These are phyloP conservation scores for Oxalis stricta DNA, from an alignment of 441 rosid species.

Conservation along the genomic window DNA sequence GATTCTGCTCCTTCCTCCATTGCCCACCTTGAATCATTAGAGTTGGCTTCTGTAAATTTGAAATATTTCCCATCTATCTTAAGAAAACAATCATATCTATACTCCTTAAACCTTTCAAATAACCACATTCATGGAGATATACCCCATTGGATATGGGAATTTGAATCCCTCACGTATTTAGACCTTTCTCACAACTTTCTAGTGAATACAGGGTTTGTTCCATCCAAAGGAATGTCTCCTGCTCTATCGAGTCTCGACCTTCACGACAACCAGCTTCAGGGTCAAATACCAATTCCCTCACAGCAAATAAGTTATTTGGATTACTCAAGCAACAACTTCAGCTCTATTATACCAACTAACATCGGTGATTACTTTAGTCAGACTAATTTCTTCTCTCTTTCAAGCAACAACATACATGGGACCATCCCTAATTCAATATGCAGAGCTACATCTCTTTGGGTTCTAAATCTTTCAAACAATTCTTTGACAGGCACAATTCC, in stretches of 20 bases:
- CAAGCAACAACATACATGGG: too few species aligned
- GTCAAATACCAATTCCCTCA: constrained; percentile 9
- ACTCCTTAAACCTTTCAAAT: constrained; percentile 18
- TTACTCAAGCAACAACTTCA: too few species aligned
- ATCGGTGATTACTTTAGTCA: too few species aligned
- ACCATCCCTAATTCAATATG: too few species aligned
- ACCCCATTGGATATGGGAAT: constrained; percentile 32
- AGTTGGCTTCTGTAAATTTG: constrained; percentile 18
- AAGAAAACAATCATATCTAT: background rate
- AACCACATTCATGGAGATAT: constrained; percentile 22
- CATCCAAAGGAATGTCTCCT: background rate
- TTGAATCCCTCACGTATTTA: background rate
- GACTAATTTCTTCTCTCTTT: too few species aligned
- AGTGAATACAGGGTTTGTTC: background rate
- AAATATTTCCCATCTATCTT: constrained; percentile 17
- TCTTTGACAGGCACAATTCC: too few species aligned
- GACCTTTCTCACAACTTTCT: constrained; percentile 30
- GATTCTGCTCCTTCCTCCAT: background rate
- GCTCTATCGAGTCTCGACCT: constrained; percentile 20
- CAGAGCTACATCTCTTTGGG: too few species aligned
- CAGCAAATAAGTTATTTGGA: too few species aligned
- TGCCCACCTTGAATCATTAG: constrained; percentile 1
- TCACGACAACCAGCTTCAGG: constrained; percentile 13
- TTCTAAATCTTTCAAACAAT: too few species aligned
- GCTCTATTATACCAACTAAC: too few species aligned